phyloP scores from a whole-genome alignment of 352 stramenopile species.

The Blastocystis sp. region DNA sequence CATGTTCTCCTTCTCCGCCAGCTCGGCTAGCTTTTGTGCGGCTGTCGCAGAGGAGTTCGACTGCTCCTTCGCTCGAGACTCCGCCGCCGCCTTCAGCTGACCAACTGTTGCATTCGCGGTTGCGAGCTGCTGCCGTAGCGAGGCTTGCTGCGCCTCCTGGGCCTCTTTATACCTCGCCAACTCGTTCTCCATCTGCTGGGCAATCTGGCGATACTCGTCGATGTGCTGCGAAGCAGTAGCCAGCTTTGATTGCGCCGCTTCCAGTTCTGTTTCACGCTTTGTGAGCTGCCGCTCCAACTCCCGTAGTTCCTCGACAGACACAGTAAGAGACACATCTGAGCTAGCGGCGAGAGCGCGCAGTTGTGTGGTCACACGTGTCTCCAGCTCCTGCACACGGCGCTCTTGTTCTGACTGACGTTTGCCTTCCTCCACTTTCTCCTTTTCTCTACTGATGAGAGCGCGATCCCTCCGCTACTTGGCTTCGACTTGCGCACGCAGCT shows the following conservation, averaged over 20 bases:
- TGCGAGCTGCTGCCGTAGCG: not conserved
- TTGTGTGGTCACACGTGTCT: not conserved
- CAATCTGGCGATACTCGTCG: not conserved
- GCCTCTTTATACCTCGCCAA: not conserved
- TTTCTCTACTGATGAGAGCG: not conserved
- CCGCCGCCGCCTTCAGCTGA: not conserved
- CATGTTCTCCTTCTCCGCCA: not conserved
- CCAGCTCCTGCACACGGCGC: not conserved
- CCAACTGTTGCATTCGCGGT: not conserved
- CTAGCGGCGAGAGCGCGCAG: not conserved
- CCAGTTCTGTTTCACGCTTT: not conserved
- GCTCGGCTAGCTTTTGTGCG: not conserved
- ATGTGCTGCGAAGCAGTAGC: not conserved
- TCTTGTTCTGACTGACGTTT: not conserved
- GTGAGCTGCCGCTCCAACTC: constrained; percentile 9
- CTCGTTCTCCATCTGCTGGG: not conserved
- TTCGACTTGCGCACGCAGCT: not conserved
- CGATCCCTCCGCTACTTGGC: not conserved
- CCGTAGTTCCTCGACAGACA: constrained; percentile 25
- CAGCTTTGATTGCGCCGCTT: not conserved
- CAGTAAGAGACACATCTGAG: not conserved
- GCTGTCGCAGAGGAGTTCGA: not conserved
- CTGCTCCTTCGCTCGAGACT: not conserved
- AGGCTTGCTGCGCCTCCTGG: not conserved
- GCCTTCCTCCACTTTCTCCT: not conserved